These are phyloP conservation scores for Tuber brumale DNA, from an alignment of 495 filamentous ascomycete genomes.

Conservation along the genomic window DNA sequence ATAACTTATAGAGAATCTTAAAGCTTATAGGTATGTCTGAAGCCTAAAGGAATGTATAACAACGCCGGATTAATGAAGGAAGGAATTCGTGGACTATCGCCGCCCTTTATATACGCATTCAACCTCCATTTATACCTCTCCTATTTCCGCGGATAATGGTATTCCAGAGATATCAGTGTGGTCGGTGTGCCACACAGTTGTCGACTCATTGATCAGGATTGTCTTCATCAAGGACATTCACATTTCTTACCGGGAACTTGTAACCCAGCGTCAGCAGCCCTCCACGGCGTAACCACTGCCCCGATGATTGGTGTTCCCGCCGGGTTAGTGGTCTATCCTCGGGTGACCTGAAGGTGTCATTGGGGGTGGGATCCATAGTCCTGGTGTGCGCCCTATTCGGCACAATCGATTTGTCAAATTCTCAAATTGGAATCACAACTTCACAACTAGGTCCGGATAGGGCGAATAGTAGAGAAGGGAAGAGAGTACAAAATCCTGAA, in stretches of 20 bases:
- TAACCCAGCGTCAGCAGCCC: not conserved
- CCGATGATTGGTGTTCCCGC: not conserved
- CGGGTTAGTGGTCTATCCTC: too few species aligned
- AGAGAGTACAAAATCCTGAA: too few species aligned
- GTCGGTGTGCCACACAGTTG: not conserved
- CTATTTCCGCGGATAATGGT: not conserved
- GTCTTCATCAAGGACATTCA: not conserved
- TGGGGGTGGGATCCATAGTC: not conserved
- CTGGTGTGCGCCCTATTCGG: not conserved
- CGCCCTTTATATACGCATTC: slow-evolving; percentile 17
- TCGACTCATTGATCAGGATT: not conserved
- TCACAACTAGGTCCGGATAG: not conserved
- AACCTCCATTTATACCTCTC: not conserved
- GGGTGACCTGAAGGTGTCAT: too few species aligned
- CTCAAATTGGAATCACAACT: not conserved
- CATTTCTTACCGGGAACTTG: not conserved
- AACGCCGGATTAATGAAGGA: slow-evolving; percentile 5
- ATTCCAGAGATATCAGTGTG: not conserved
- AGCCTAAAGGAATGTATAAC: not conserved
- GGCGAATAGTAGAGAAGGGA: too few species aligned
- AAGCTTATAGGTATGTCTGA: slow-evolving; percentile 3
- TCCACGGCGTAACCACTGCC: not conserved
- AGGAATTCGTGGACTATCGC: not conserved
- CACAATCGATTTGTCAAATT: not conserved
- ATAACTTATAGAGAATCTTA: not conserved